Conservation (phyloP, 148 eudicot genomes). For the Heliamphora exappendiculata region DNA sequence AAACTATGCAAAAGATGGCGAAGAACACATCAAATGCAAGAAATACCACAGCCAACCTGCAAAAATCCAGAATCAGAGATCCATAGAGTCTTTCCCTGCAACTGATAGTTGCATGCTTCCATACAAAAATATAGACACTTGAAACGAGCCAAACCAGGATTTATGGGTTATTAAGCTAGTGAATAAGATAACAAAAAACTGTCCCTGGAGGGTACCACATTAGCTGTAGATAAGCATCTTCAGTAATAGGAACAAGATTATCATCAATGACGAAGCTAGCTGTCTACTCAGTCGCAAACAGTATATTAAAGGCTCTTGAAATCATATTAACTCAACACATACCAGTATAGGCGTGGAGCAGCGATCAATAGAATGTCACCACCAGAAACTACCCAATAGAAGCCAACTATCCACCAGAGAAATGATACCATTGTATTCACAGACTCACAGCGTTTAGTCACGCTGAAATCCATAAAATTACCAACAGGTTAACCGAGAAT, state of each 20-base stretch:
- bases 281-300: not conserved
- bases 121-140: not conserved
- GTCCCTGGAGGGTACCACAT: not conserved
- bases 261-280: not conserved
- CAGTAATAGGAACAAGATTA: not conserved
- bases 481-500: constrained; percentile 7
- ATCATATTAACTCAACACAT: constrained; percentile 17
- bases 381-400: constrained; percentile 88
- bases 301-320: not conserved
- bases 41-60: constrained; percentile 92
- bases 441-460: constrained; percentile 66
- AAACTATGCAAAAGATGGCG: constrained; percentile 83
- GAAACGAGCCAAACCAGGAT: not conserved
- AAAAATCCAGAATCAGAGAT: constrained; percentile 11
- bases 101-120: not conserved
- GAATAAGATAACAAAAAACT: not conserved
- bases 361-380: constrained; percentile 61
- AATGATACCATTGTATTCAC: constrained; percentile 79
- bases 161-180: not conserved
- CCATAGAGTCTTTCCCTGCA: not conserved
- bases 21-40: constrained; percentile 97
- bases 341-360: constrained; percentile 92
- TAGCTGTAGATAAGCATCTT: not conserved
- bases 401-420: constrained; percentile 96
- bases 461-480: constrained; percentile 27